phyloP scores from a whole-genome alignment of 148 eudicot genomes.

The Cornus florida region DNA sequence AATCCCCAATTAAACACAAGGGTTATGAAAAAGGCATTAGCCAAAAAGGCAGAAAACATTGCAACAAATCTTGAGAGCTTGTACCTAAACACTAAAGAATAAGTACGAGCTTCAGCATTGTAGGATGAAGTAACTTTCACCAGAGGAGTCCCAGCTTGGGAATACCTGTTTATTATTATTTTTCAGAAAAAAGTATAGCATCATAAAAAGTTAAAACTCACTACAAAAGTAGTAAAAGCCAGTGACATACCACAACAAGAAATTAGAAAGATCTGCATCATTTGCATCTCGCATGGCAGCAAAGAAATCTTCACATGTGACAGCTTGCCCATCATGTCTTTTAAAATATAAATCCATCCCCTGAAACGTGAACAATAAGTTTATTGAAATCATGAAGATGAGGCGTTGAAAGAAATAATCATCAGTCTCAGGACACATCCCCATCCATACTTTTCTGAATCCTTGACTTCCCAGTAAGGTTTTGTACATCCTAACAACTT shows the following conservation, averaged over 20 bases:
- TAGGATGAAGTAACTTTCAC: constrained; percentile 79
- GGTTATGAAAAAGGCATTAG: constrained; percentile 2
- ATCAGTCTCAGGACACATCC: neutral
- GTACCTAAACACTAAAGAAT: constrained; percentile 80
- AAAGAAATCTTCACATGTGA: constrained; percentile 94
- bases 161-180: constrained; percentile 56
- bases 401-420: neutral
- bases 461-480: constrained; percentile 86
- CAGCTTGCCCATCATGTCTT: constrained; percentile 99
- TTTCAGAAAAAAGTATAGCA: constrained; percentile 14
- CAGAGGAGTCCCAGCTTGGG: constrained; percentile 95
- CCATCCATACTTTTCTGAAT: constrained; percentile 68
- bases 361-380: constrained; percentile 32
- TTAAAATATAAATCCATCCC: constrained; percentile 96
- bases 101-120: constrained; percentile 68
- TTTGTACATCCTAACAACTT: constrained; percentile 99
- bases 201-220: neutral
- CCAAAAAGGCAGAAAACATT: neutral
- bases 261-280: constrained; percentile 87
- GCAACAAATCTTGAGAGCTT: neutral
- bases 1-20: constrained; percentile 5
- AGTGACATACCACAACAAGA: constrained; percentile 67
- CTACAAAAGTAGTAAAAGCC: neutral
- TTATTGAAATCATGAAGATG: neutral
- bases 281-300: constrained; percentile 99